A percentile compares a stretch with the other conserved stretches of the same genome.
These are phyloP conservation scores for Elsinoe ampelina DNA, from an alignment of 2,329 filamentous ascomycete species.

Conservation along the genomic window DNA sequence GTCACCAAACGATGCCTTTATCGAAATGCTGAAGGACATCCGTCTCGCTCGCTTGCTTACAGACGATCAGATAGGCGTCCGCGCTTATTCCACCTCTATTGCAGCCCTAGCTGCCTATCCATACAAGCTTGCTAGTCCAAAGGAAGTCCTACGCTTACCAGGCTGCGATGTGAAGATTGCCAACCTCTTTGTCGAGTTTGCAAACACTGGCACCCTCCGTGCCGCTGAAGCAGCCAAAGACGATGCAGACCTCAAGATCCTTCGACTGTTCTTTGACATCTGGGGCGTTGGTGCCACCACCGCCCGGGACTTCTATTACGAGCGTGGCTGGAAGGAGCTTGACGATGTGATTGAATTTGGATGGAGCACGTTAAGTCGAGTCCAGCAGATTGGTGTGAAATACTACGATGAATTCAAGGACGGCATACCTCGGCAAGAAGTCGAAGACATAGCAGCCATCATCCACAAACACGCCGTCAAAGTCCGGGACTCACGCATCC, in stretches of 20 bases:
- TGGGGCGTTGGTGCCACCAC: constrained; percentile 86
- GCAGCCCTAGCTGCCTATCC: constrained; percentile 78
- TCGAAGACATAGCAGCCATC: constrained; percentile 55
- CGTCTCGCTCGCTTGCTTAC: constrained; percentile 60
- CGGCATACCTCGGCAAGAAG: constrained; percentile 63
- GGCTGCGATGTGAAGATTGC: constrained; percentile 76
- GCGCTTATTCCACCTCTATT: constrained; percentile 82
- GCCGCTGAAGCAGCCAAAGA: constrained; percentile 56
- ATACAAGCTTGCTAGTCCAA: constrained; percentile 37
- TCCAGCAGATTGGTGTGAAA: constrained; percentile 90
- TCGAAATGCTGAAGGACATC: constrained; percentile 65
- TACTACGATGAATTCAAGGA: constrained; percentile 77
- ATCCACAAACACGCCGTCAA: constrained; percentile 59
- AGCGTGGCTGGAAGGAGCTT: constrained; percentile 67
- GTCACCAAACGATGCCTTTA: constrained; percentile 65
- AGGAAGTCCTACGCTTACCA: constrained; percentile 49
- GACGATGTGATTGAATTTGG: constrained; percentile 79
- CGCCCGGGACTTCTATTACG: constrained; percentile 69
- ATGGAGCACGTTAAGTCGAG: constrained; percentile 64
- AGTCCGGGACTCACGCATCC: constrained; percentile 46
- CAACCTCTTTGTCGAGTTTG: constrained; percentile 68
- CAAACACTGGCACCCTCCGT: constrained; percentile 46
- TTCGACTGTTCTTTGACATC: constrained; percentile 70
- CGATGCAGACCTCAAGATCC: constrained; percentile 54
- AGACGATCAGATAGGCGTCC: constrained; percentile 67